Base-by-base conservation (phyloP, 2,329 filamentous ascomycete genomes). In the Pyrenophora tritici-repentis region DNA sequence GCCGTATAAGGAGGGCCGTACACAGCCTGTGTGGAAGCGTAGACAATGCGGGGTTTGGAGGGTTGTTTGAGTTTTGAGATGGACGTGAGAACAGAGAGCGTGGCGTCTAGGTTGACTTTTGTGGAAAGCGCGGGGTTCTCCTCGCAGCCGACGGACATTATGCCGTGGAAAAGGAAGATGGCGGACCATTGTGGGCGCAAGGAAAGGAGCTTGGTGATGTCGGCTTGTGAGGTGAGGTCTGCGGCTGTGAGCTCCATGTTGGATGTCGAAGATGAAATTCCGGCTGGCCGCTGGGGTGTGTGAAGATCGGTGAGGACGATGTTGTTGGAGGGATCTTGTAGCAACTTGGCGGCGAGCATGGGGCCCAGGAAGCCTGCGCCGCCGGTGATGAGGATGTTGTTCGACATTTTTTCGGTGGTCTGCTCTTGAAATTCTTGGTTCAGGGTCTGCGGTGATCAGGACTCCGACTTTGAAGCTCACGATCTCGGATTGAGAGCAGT, bases 101-200 rank as follows among this genome's bases (percentile, higher is more conserved):
- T 81, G 18, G 79, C 81, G 56, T 85, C 79, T 36, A 86, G 74
- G 65, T 86, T 86, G 37, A 84, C 82, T 34, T 70, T 74, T 67
- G 83, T 77, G 5, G 81, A 82, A 1, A 83, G 74, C 45, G 81
- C 79, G 64, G 80, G 83, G 70, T 85, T 77, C 50, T 79, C 80
- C 68, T 86, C 83, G 7, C 82, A 81, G 6, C 82, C 82, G 3
- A 81, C 80, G 0, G 83, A 85, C 83, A 86, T 86, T 76, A 86
- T 84, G 50, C 83, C 83, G 70, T 86, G 83, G 73, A 86, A 83
- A 61, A 84, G 71, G 70, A 83, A 86, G 36, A 55, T 40, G 37
- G 54, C 58, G 3, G 17, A 58, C 50, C 3, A 50, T 37, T 10
- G 50, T 39, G 4, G 61, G 22, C 22, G 22, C 8, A 24, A 6